These are phyloP conservation scores for Ananas comosus DNA, from an alignment of 176 grass and related monocot genomes.

Conservation along the genomic window DNA sequence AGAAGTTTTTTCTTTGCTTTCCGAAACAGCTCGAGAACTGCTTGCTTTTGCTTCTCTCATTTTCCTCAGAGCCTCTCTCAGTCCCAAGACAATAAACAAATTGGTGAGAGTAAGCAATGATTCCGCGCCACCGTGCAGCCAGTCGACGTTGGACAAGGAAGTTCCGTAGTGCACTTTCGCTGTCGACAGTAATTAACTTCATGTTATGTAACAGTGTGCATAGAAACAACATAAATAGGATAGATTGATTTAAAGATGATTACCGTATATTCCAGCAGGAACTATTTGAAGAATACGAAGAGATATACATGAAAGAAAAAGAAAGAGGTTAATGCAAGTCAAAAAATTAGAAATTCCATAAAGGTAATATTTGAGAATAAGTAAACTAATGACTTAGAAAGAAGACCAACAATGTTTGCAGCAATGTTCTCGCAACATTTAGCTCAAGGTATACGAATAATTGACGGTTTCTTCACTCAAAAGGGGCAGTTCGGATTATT, in stretches of 20 bases:
- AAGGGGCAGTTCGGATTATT: too few species aligned
- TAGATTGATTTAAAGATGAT: constrained; percentile 16
- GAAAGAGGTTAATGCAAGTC: constrained; percentile 36
- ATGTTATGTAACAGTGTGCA: background rate
- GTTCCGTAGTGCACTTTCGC: constrained; percentile 83
- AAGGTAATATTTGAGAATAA: background rate
- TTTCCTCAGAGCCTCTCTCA: constrained; percentile 63
- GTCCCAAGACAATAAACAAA: constrained; percentile 66
- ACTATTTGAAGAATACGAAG: constrained; percentile 45
- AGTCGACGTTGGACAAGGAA: constrained; percentile 73
- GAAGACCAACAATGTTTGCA: background rate
- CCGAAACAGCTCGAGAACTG: constrained; percentile 26
- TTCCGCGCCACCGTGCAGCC: constrained; percentile 68
- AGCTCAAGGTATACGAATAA: too few species aligned
- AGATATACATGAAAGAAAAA: constrained; percentile 51
- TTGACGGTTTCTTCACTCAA: too few species aligned
- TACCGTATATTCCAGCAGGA: constrained; percentile 97
- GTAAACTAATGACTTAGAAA: background rate
- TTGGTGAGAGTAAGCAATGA: constrained; percentile 88
- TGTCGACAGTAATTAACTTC: constrained; percentile 19
- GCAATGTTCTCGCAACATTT: background rate
- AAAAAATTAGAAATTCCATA: background rate
- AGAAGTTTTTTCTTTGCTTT: constrained; percentile 55
- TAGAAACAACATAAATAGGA: constrained; percentile 9
- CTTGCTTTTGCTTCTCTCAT: constrained; percentile 32